Conservation (phyloP, 768 basidiomycete species). For the Boletus coccyginus region DNA sequence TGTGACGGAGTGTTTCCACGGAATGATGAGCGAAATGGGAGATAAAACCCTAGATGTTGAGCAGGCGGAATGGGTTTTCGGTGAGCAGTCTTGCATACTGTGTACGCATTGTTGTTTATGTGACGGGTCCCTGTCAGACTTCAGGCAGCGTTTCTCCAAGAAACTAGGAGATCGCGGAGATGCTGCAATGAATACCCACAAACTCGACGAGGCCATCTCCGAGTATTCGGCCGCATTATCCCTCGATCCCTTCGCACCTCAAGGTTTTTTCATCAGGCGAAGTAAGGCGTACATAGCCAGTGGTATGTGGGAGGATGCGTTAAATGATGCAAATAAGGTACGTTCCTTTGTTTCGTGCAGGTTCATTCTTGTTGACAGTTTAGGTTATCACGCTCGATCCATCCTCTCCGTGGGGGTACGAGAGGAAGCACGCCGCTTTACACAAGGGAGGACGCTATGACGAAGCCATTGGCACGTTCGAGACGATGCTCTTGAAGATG, state of each 20-base stretch:
- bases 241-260: background rate
- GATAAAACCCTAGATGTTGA: background rate
- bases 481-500: conserved; percentile 4
- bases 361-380: background rate
- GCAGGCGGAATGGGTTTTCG: background rate
- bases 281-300: background rate
- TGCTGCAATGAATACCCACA: background rate
- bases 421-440: background rate
- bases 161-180: background rate
- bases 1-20: background rate
- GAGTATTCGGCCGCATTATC: background rate
- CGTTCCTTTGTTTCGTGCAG: background rate
- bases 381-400: background rate
- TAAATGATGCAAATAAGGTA: background rate
- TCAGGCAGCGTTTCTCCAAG: background rate
- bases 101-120: background rate
- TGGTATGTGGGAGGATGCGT: background rate
- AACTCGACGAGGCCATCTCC: background rate
- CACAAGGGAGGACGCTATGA: background rate
- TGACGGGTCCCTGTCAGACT: background rate
- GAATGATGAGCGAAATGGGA: background rate
- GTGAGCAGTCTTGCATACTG: background rate
- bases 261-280: background rate
- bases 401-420: background rate
- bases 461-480: background rate